phyloP scores from a whole-genome alignment of 2,329 filamentous ascomycete species.

The Pseudogymnoascus sp. region DNA sequence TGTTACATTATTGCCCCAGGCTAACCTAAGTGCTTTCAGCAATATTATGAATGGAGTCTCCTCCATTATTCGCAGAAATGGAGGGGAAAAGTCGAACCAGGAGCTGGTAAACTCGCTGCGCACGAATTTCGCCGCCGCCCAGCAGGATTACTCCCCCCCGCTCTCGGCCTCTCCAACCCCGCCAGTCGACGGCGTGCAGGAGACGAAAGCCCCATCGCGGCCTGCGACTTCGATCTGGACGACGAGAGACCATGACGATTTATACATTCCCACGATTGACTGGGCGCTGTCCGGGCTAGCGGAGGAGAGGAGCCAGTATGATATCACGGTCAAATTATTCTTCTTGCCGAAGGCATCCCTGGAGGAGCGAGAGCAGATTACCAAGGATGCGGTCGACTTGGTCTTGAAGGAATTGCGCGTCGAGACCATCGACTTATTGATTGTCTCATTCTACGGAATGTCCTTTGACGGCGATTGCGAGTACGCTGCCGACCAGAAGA shows the following conservation, averaged over 20 bases:
- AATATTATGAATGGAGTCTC: slow-evolving; percentile 65
- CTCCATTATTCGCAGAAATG: slow-evolving; percentile 73
- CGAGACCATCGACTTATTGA: slow-evolving; percentile 73
- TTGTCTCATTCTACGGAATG: slow-evolving; percentile 87
- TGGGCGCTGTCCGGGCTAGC: slow-evolving; percentile 63
- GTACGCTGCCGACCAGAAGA: slow-evolving; percentile 60
- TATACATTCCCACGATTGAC: slow-evolving; percentile 74
- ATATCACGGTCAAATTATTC: slow-evolving; percentile 94
- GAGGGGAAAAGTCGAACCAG: slow-evolving; percentile 78
- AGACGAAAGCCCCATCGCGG: slow-evolving; percentile 24
- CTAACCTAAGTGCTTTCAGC: slow-evolving; percentile 19
- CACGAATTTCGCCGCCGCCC: slow-evolving; percentile 70
- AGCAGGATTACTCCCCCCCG: slow-evolving; percentile 48
- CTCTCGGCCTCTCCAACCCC: slow-evolving; percentile 27
- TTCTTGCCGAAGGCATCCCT: slow-evolving; percentile 69
- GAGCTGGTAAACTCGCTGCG: slow-evolving; percentile 86
- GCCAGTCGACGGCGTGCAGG: slow-evolving; percentile 25
- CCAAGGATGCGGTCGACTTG: slow-evolving; percentile 68
- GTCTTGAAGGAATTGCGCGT: slow-evolving; percentile 76
- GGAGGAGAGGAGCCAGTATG: slow-evolving; percentile 80
- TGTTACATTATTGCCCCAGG: not conserved
- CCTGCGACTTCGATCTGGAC: slow-evolving; percentile 56
- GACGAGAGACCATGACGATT: slow-evolving; percentile 47
- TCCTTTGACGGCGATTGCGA: slow-evolving; percentile 91
- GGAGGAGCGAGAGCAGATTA: slow-evolving; percentile 60